Conservation (phyloP, 139 green algal species). For the Haematococcus sp. region DNA sequence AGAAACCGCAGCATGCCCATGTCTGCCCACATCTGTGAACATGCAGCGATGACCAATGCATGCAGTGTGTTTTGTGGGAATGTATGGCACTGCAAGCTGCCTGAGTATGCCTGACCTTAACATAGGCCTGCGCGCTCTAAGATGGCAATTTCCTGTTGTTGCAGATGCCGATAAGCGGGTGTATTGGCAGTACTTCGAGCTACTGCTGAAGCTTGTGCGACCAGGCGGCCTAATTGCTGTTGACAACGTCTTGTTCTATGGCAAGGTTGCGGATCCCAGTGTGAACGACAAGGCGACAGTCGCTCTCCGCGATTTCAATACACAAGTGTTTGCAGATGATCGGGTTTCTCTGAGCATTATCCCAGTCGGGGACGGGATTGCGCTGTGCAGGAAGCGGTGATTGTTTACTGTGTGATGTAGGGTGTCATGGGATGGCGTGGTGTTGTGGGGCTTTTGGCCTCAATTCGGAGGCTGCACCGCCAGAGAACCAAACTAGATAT, state of each 20-base stretch:
- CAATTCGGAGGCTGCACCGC: too few species aligned
- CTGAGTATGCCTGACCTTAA: neutral
- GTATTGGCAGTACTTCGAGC: conserved; percentile 87
- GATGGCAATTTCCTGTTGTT: neutral
- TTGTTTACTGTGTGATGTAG: too few species aligned
- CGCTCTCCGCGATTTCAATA: conserved; percentile 78
- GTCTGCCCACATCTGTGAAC: too few species aligned
- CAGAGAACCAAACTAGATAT: too few species aligned
- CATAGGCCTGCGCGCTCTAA: too few species aligned
- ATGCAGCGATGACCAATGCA: too few species aligned
- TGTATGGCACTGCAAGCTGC: too few species aligned
- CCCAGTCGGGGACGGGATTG: conserved; percentile 85
- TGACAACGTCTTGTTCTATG: conserved; percentile 92
- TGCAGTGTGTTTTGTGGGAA: too few species aligned
- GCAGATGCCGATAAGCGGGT: conserved; percentile 88
- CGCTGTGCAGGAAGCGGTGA: conserved; percentile 69
- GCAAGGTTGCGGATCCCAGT: conserved; percentile 26
- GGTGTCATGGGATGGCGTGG: too few species aligned
- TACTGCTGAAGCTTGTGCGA: conserved; percentile 75
- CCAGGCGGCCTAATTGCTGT: conserved; percentile 84
- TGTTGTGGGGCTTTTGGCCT: too few species aligned
- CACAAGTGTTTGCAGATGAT: conserved; percentile 59
- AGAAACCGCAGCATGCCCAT: too few species aligned
- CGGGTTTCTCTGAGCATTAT: conserved; percentile 70
- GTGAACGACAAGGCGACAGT: conserved; percentile 52